Conservation (phyloP, 2,329 filamentous ascomycete genomes). For the Ceratocystis ficicola region DNA sequence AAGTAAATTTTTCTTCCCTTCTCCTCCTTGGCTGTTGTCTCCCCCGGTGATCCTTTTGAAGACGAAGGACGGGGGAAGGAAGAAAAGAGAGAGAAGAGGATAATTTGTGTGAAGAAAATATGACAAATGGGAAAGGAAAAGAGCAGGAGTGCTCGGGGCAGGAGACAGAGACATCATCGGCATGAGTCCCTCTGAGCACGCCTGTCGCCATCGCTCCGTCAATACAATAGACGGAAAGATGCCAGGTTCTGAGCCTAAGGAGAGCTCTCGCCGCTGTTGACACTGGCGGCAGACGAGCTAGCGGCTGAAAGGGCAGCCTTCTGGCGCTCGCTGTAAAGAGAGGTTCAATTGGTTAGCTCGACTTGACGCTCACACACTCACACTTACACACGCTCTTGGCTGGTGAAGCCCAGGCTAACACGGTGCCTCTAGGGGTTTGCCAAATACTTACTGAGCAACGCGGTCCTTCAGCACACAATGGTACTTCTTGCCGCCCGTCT, state of each 20-base stretch:
- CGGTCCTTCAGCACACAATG: slow-evolving; percentile 36
- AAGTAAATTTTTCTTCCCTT: slow-evolving; percentile 11
- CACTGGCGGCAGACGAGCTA: slow-evolving; percentile 29
- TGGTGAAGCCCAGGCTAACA: neutral
- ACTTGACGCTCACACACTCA: neutral
- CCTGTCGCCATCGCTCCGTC: neutral
- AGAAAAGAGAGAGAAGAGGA: slow-evolving; percentile 21
- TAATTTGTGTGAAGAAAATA: neutral
- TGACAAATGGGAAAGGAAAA: neutral
- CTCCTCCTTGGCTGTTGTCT: slow-evolving; percentile 4
- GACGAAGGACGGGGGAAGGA: neutral
- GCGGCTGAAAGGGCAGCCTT: slow-evolving; percentile 32
- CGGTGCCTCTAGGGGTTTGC: neutral
- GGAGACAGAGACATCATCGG: neutral
- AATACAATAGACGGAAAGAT: neutral
- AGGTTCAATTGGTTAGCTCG: slow-evolving; percentile 3
- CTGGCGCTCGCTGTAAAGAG: slow-evolving; percentile 30
- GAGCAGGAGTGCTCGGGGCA: neutral
- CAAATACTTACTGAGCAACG: slow-evolving; percentile 32
- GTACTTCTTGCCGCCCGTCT: slow-evolving; percentile 32
- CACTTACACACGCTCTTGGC: neutral
- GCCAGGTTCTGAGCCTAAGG: neutral
- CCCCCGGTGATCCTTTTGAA: slow-evolving; percentile 1
- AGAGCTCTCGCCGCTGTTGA: slow-evolving; percentile 10
- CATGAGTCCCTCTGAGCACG: neutral